These are phyloP conservation scores for Pseudozyma sp. DNA, from an alignment of 1,284 basidiomycete species.

Conservation along the genomic window DNA sequence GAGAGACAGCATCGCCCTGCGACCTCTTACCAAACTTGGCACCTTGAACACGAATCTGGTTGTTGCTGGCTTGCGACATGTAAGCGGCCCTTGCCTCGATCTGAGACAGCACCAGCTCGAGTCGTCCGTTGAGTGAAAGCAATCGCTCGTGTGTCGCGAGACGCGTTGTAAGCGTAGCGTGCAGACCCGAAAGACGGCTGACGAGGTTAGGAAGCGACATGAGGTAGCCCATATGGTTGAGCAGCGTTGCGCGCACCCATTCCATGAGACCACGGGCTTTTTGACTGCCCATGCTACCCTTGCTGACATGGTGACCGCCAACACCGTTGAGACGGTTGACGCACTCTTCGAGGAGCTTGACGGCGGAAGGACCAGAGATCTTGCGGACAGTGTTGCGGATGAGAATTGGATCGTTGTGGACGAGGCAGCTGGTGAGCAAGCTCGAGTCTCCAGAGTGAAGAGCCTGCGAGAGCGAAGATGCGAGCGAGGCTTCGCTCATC, in stretches of 20 bases:
- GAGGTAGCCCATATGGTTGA: constrained; percentile 89
- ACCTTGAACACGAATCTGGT: constrained; percentile 52
- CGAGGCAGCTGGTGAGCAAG: constrained; percentile 86
- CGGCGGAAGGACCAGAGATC: constrained; percentile 87
- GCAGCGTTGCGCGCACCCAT: constrained; percentile 89
- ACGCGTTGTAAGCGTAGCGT: constrained; percentile 83
- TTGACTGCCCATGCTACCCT: constrained; percentile 54
- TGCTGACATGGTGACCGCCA: constrained; percentile 73
- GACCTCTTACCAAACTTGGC: constrained; percentile 52
- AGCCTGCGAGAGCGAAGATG: constrained; percentile 94
- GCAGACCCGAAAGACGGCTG: constrained; percentile 82
- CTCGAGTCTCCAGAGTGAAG: constrained; percentile 92
- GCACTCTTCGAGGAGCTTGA: constrained; percentile 87
- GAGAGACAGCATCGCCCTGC: constrained; percentile 29
- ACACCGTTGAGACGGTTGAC: constrained; percentile 84
- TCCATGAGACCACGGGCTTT: constrained; percentile 77
- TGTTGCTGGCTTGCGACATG: constrained; percentile 47
- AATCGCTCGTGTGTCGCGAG: constrained; percentile 86
- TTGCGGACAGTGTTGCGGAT: constrained; percentile 89
- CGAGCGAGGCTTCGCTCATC: constrained; percentile 85
- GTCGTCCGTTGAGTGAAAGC: constrained; percentile 84
- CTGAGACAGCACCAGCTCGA: constrained; percentile 93
- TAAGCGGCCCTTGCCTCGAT: constrained; percentile 78
- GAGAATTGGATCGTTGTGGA: constrained; percentile 82
- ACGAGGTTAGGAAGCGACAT: constrained; percentile 93